phyloP scores from a whole-genome alignment of 371 early-diverging fungal genomes.

The Chytridium lagenaria region DNA sequence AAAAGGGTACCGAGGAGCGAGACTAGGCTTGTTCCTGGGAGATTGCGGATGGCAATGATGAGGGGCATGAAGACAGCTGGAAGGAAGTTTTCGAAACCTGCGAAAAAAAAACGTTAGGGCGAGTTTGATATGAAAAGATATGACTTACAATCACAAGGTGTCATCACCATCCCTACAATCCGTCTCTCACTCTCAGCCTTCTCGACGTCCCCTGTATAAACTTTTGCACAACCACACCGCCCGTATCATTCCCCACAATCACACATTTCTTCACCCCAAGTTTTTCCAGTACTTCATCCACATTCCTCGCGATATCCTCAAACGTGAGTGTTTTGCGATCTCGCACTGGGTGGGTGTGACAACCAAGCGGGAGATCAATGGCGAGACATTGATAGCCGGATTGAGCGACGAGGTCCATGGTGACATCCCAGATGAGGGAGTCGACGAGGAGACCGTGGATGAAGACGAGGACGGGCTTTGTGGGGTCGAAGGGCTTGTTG shows the following conservation, averaged over 20 bases:
- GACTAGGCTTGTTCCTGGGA: not conserved
- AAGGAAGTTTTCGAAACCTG: too few species aligned
- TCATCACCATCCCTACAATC: too few species aligned
- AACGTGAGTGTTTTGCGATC: not conserved
- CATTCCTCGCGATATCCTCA: conserved; percentile 2
- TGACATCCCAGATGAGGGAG: not conserved
- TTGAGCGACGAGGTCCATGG: not conserved
- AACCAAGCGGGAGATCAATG: conserved; percentile 11
- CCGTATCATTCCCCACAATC: conserved; percentile 18
- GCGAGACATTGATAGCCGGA: conserved; percentile 7
- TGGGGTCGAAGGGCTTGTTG: too few species aligned
- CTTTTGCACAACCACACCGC: conserved; percentile 14
- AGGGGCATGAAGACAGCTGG: too few species aligned
- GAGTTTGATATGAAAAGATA: too few species aligned
- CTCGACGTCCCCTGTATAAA: too few species aligned
- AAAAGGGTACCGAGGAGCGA: not conserved
- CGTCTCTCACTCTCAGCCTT: too few species aligned
- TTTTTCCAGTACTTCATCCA: not conserved
- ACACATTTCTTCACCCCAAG: conserved; percentile 12
- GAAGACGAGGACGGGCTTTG: too few species aligned
- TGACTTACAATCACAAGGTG: too few species aligned
- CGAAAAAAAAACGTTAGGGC: too few species aligned
- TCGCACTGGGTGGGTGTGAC: not conserved
- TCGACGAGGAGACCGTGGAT: conserved; percentile 12
- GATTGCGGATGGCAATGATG: too few species aligned